A percentile compares a stretch with the other conserved stretches of the same genome.
phyloP scores from a whole-genome alignment of 345 rosid species.

The Eutrema japonicum region DNA sequence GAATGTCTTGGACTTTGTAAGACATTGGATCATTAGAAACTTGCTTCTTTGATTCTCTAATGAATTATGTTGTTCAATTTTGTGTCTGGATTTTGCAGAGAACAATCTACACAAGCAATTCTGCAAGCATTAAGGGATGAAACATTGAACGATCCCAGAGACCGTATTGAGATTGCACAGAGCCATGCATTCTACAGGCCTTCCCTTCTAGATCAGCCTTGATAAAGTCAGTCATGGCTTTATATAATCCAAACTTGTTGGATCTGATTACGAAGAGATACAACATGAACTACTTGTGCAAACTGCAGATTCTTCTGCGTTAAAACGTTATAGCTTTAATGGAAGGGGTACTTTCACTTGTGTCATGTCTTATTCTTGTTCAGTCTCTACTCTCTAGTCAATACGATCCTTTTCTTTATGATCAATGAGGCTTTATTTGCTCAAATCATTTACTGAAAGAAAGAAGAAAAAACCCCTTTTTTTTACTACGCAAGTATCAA shows the following conservation, averaged over 20 bases:
- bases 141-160: constrained; percentile 90
- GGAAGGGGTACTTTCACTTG: constrained; percentile 16
- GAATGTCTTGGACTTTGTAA: background rate
- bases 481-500: constrained; percentile 19
- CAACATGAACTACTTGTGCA: background rate
- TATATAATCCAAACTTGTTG: constrained; percentile 16
- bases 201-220: constrained; percentile 24
- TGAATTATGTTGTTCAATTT: background rate
- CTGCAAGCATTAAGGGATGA: constrained; percentile 90
- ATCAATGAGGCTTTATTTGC: constrained; percentile 6
- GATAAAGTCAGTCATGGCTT: background rate
- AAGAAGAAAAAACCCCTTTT: background rate
- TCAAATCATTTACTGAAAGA: background rate
- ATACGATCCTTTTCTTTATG: constrained; percentile 3
- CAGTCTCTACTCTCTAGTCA: background rate
- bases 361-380: constrained; percentile 31
- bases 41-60: background rate
- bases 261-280: constrained; percentile 8
- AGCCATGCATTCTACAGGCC: constrained; percentile 79
- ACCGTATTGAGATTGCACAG: constrained; percentile 90
- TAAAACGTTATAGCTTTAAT: background rate
- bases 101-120: constrained; percentile 66
- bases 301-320: constrained; percentile 19
- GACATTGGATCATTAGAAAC: background rate
- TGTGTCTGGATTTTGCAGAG: constrained; percentile 53